Evolutionary conservation across 2,329 filamentous ascomycete species (phyloP).

Genomic region (Microthyrium microscopicum): DNA sequence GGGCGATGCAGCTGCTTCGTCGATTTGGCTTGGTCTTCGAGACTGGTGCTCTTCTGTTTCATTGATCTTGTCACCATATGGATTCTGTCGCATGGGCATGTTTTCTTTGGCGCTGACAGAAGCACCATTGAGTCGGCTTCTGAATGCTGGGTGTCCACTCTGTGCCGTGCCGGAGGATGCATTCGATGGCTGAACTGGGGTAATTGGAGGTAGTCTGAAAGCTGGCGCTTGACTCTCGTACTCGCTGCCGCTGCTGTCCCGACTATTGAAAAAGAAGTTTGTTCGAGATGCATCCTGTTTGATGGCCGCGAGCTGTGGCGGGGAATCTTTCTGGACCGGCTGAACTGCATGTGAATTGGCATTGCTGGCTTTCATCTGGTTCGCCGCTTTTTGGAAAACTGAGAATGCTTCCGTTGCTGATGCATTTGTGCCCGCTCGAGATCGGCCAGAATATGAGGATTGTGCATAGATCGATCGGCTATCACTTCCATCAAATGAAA

Average conservation of each 20-base stretch:
- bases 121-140: not conserved
- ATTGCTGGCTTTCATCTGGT: conserved; percentile 18
- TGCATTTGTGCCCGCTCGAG: conserved; percentile 12
- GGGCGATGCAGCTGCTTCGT: not conserved
- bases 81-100: not conserved
- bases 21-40: not conserved
- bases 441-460: too few relatives aligned
- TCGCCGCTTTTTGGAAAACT: conserved; percentile 29
- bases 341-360: conserved; percentile 1
- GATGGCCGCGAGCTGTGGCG: conserved; percentile 20
- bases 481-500: too few relatives aligned
- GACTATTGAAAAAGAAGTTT: conserved; percentile 3
- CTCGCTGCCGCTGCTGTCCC: conserved; percentile 22
- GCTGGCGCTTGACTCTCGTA: conserved; percentile 18
- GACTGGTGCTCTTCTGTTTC: not conserved
- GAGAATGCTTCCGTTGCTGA: conserved; percentile 21
- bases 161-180: not conserved
- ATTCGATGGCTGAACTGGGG: not conserved
- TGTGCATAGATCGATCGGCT: too few relatives aligned
- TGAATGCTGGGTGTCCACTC: not conserved
- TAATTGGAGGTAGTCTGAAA: not conserved
- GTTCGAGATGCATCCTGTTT: too few relatives aligned
- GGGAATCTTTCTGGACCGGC: conserved; percentile 8
- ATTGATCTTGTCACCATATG: not conserved
- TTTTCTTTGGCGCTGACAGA: not conserved